Conservation (phyloP, 2,329 filamentous ascomycete species). For the Colletotrichum tamarilloi region DNA sequence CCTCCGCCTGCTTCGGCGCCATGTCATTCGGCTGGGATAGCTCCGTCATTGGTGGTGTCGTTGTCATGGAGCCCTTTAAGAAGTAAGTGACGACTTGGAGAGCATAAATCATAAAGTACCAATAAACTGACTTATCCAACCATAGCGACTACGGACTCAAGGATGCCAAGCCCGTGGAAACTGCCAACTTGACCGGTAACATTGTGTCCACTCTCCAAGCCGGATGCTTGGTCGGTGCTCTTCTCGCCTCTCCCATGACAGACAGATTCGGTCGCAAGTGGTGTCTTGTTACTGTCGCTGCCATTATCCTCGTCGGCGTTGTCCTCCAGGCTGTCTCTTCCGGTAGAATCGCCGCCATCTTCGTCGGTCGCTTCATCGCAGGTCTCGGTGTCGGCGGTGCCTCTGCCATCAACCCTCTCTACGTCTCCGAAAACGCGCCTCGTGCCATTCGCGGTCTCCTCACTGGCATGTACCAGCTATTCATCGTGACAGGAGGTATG, state of each 20-base stretch:
- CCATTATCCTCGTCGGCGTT: slow-evolving; percentile 67
- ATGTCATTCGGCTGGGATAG: slow-evolving; percentile 72
- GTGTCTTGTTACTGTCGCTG: slow-evolving; percentile 63
- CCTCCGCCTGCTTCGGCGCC: slow-evolving; percentile 62
- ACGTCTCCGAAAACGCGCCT: slow-evolving; percentile 57
- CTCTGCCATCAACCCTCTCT: slow-evolving; percentile 56
- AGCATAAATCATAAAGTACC: too few species aligned
- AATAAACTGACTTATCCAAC: slow-evolving; percentile 59
- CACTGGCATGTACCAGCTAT: slow-evolving; percentile 58
- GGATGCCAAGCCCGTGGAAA: slow-evolving; percentile 26
- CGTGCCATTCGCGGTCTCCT: slow-evolving; percentile 56
- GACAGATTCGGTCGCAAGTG: slow-evolving; percentile 54
- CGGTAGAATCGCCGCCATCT: slow-evolving; percentile 69
- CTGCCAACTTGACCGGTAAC: slow-evolving; percentile 40
- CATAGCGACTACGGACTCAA: slow-evolving; percentile 46
- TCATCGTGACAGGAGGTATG: slow-evolving; percentile 56
- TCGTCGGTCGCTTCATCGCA: slow-evolving; percentile 68
- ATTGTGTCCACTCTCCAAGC: slow-evolving; percentile 42
- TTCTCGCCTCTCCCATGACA: slow-evolving; percentile 49
- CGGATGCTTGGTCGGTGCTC: slow-evolving; percentile 44
- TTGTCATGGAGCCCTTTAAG: slow-evolving; percentile 68
- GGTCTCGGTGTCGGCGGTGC: slow-evolving; percentile 57
- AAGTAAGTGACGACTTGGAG: slow-evolving; percentile 47
- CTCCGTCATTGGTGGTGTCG: slow-evolving; percentile 75
- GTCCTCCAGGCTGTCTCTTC: slow-evolving; percentile 69